Evolutionary conservation across 2,329 filamentous ascomycete species (phyloP), one percentile per base, ranked within the genome.

Genomic region (Parasarocladium wereldwijsianum): DNA sequence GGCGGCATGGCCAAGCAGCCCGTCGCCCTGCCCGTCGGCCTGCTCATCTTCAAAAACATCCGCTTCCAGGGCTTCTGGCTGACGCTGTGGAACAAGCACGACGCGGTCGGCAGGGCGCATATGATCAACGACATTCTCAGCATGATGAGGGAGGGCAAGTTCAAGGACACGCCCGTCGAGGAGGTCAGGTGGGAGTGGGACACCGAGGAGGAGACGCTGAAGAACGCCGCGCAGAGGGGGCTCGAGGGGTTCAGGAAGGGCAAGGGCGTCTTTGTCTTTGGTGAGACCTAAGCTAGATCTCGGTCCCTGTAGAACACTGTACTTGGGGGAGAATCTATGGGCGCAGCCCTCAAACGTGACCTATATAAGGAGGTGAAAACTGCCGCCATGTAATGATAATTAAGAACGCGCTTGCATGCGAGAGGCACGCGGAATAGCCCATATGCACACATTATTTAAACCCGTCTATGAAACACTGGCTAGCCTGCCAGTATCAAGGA

Each of bases 51-150:
- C 61, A 90, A 87, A 54, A 75, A 96, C 43, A 65, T 96, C 31
- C 66, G 71, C 30, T 93, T 94, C 46, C 69, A 82, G 37, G 92
- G 90, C 4, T 98, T 96, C 55, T 98, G 90, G 90, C 74, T 96
- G 15, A 90, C 80, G 47, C 73, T 67, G 36, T 96, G 90, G 87
- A 83, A 80, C 27, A 76, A 86, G 47, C 58, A 65, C 38, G 66
- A 94, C 42, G 69, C 75, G 0, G 62, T 65, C 5, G 74, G 77
- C 35, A 92, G 92, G 60, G 69, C 70, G 48, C 68, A 66, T 46
- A 93, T 84, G 25, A 75, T 96, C n/a, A 68, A 78, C 15, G 82
- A 93, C 54, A 76, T 98, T 20, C 57, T 98, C 36, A 67, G 75
- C 23, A 53, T 93, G 49, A 81, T 77, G 16, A 62, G 81, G 11